Evolutionary conservation across 371 early-diverging fungal species (phyloP), one percentile per base, ranked within the genome.

Genomic region (Amoeboaphelidium protococcarum): DNA sequence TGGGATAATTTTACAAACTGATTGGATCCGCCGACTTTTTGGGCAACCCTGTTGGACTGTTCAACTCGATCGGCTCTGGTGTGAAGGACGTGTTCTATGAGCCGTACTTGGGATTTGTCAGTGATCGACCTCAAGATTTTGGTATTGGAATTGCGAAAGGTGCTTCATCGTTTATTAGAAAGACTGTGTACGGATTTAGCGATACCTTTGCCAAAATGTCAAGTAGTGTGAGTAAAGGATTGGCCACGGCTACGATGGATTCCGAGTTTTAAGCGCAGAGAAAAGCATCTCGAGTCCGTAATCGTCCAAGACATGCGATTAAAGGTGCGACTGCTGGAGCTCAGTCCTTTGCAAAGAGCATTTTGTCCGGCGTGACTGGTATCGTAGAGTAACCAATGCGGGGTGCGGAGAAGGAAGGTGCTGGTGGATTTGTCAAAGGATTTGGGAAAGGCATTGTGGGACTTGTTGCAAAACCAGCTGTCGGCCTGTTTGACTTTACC

Each of bases 41-140:
- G 40, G 98, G 98, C 23, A 97, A 97, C 54, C 98, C 98, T 0
- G 90, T 94, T 0, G 94, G 95, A 0, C 60, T 97, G 23, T 95
- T 94, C 58, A 89, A 72, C 61, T 92, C 74, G 50, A 65, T 97
- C 40, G 79, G 82, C 49, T 85, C 88, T 0, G 98, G 96, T 3
- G 90, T 94, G 0, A 70, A 73, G 0, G 94, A 91, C 55, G 70
- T 95, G 44, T 97, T 95, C 60, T 95, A 94, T 61, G 95, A 96
- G 52, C 95, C 97, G 0, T 41, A 63, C 16, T 85, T 89, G 64
- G 97, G 97, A 0, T 76, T 94, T 45, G 77, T 89, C 40, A 82
- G 84, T 72, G 88, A 88, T 44, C 65, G 85, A 13, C 94, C 97
- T 0, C 85, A 90, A 56, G 95, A 91, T 54, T 68, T 94, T 51